These are phyloP conservation scores for Lipomyces mesembrius DNA, from an alignment of 805 yeast genomes.

Conservation along the genomic window DNA sequence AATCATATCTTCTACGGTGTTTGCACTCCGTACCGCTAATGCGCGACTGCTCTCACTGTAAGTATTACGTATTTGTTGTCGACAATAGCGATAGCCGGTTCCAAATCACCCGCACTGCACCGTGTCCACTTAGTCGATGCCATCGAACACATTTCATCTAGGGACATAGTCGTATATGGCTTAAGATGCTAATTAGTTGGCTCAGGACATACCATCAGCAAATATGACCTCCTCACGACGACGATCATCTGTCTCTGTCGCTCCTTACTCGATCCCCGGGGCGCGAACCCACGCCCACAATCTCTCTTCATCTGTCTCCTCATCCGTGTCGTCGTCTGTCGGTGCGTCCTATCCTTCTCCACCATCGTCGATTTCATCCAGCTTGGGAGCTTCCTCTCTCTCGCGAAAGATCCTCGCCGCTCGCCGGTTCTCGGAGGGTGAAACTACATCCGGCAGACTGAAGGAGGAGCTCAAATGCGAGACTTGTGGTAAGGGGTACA, in stretches of 20 bases:
- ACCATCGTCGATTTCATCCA: conserved; percentile 29
- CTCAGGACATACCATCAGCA: conserved; percentile 19
- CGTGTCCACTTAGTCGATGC: not conserved
- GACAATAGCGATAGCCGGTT: not conserved
- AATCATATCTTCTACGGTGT: not conserved
- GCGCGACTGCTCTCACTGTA: conserved; percentile 20
- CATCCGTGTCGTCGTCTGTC: conserved; percentile 26
- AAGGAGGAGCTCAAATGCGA: conserved; percentile 87
- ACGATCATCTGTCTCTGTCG: conserved; percentile 34
- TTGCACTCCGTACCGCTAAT: not conserved
- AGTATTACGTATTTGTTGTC: not conserved
- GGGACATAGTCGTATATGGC: not conserved
- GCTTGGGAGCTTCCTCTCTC: conserved; percentile 27
- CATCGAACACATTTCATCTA: not conserved
- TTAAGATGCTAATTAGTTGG: not conserved
- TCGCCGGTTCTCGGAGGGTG: conserved; percentile 79
- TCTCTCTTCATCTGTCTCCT: conserved; percentile 29
- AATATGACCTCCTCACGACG: conserved; percentile 26
- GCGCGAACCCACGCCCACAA: conserved; percentile 28
- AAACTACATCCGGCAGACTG: conserved; percentile 70
- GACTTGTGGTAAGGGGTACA: conserved; percentile 90
- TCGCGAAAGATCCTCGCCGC: conserved; percentile 60
- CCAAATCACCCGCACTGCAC: not conserved
- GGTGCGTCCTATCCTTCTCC: conserved; percentile 23
- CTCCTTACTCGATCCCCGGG: conserved; percentile 36